Conservation (phyloP, 78 protist species). For the slime mould (Dictyostelium discoideum) region DNA sequence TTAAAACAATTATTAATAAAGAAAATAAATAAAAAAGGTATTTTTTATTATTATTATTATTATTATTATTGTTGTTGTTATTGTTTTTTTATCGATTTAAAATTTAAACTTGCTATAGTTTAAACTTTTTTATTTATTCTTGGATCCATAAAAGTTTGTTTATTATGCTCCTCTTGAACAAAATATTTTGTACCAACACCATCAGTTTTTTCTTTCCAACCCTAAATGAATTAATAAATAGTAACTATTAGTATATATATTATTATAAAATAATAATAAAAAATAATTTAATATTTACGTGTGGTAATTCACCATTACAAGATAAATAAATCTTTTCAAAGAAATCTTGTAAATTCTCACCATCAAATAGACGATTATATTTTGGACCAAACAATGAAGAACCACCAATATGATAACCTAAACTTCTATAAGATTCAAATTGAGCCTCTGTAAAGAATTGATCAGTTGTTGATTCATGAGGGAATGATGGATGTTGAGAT, state of each 20-base stretch:
- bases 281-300: not conserved
- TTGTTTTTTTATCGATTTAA: not conserved
- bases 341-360: slow-evolving; percentile 57
- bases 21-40: too few relatives aligned
- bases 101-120: not conserved
- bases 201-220: slow-evolving; percentile 72
- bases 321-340: slow-evolving; percentile 64
- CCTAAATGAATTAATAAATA: not conserved
- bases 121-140: slow-evolving; percentile 17
- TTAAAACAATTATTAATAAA: too few relatives aligned
- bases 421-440: slow-evolving; percentile 65
- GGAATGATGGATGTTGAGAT: slow-evolving; percentile 78
- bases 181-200: slow-evolving; percentile 54
- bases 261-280: not conserved
- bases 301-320: slow-evolving; percentile 62
- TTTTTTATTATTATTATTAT: too few relatives aligned
- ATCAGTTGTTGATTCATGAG: slow-evolving; percentile 81
- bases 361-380: slow-evolving; percentile 49
- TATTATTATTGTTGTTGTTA: not conserved
- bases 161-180: slow-evolving; percentile 63
- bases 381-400: slow-evolving; percentile 56
- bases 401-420: slow-evolving; percentile 75
- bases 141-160: slow-evolving; percentile 58
- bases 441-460: slow-evolving; percentile 81
- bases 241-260: not conserved